Base-by-base conservation (phyloP, 108 stramenopile species). In the Epithemia pelagica region DNA sequence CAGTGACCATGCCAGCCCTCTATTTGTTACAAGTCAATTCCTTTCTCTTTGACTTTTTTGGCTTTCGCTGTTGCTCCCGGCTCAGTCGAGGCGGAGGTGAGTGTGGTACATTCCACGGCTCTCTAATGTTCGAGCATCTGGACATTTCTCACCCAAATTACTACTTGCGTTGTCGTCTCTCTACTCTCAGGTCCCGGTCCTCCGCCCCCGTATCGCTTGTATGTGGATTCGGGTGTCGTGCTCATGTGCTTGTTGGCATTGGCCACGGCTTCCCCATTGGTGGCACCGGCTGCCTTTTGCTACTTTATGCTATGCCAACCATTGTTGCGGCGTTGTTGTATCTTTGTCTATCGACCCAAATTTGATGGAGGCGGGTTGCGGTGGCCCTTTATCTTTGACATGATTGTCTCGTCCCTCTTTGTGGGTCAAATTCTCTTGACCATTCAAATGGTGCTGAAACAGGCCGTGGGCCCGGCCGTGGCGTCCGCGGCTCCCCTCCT, bases 211-310 rank as follows among this genome's bases (percentile, higher is more conserved):
- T 95, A 88, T 58, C 75, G 93, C 2, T 78, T 95, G 23, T 91
- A 91, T 71, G 82, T 95, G 29, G 93, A 95, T 67, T 76, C 82
- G 23, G 88, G 89, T n/a, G 86, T 94, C 10, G 89, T 91, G 19
- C 78, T 94, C 59, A 61, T 95, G 53, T 90, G 88, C 66, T 65
- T 83, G 10, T 76, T 90, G 21, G 84, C 87, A 22, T 78, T 95
- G 56, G 82, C 84, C 32, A 85, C 89, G 15, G 84, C 87, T 52
- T 82, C 83, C 20, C 93, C 93, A n/a, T 70, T 95, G 26, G 87
- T 95, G 52, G 79, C 87, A 27, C 82, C 83, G n/a, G 77, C 77
- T 29, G 78, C 84, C 27, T 78, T 90, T 30, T 31, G 83, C 21
- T 90, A 95, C 61, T 95, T 90, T 56, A 59, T 88, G 15, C 58